These are phyloP conservation scores for Colletotrichum sp. DNA, from an alignment of 2,329 filamentous ascomycete genomes.

Conservation along the genomic window DNA sequence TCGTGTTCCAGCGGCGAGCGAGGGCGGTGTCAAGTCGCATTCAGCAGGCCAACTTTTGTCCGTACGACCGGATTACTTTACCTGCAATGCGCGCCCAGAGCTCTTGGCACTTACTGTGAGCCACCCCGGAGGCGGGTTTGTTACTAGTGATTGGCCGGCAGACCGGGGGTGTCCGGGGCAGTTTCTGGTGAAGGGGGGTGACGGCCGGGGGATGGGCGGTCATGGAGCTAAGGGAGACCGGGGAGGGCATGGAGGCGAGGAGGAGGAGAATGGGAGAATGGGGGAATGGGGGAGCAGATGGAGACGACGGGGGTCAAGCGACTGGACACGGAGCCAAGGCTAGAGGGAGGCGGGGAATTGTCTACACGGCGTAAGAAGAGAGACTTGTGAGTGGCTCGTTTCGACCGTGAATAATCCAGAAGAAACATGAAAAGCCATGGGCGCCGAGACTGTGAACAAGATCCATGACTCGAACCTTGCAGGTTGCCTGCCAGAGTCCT, in stretches of 20 bases:
- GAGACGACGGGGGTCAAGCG: neutral
- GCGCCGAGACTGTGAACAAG: neutral
- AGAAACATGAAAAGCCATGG: neutral
- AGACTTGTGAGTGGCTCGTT: neutral
- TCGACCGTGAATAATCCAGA: neutral
- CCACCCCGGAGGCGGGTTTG: neutral
- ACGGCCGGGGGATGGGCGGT: neutral
- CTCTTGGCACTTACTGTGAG: constrained; percentile 1
- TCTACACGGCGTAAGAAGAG: neutral
- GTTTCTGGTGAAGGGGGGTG: neutral
- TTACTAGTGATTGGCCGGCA: neutral
- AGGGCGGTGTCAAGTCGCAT: neutral
- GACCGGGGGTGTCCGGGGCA: neutral
- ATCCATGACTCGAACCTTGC: constrained; percentile 8
- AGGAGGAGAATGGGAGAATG: neutral
- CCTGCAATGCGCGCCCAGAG: constrained; percentile 8
- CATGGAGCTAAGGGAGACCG: neutral
- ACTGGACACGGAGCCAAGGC: neutral
- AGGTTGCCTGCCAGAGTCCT: neutral
- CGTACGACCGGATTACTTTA: constrained; percentile 2
- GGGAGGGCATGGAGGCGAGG: neutral
- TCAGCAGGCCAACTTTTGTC: neutral
- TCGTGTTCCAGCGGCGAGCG: neutral
- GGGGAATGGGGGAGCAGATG: neutral
- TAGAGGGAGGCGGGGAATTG: neutral